A percentile compares a stretch with the other conserved stretches of the same genome.
phyloP scores from a whole-genome alignment of 148 eudicot species.

The Mesembryanthemum crystallinum region DNA sequence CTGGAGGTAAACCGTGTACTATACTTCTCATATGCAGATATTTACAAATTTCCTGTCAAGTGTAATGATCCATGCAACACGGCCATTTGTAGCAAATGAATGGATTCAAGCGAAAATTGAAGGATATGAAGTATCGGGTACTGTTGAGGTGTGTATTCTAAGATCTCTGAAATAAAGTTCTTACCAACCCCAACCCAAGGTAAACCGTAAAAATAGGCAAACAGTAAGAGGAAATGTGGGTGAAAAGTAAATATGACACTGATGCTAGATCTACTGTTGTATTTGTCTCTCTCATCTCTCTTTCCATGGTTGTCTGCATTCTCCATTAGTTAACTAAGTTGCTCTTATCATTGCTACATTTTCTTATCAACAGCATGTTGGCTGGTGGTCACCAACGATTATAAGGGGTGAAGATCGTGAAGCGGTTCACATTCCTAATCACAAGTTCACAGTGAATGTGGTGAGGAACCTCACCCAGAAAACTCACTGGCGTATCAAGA shows the following conservation, averaged over 20 bases:
- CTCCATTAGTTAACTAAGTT: not conserved
- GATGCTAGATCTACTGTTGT: too few relatives aligned
- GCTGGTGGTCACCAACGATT: slow-evolving; percentile 98
- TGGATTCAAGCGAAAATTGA: slow-evolving; percentile 92
- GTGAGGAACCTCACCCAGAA: slow-evolving; percentile 88
- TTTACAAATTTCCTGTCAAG: slow-evolving; percentile 93
- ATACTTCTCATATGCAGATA: slow-evolving; percentile 46
- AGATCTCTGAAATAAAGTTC: not conserved
- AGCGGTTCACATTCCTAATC: slow-evolving; percentile 92
- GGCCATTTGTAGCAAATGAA: slow-evolving; percentile 79
- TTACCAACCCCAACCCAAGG: not conserved
- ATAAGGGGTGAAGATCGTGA: slow-evolving; percentile 95
- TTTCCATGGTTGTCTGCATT: not conserved
- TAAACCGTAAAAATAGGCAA: not conserved
- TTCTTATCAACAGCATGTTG: slow-evolving; percentile 63
- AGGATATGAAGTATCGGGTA: slow-evolving; percentile 94
- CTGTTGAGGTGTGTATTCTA: slow-evolving; percentile 79
- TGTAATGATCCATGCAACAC: slow-evolving; percentile 88
- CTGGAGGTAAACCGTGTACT: slow-evolving; percentile 3
- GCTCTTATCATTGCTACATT: not conserved
- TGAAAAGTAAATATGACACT: too few relatives aligned
- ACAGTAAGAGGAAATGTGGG: not conserved
- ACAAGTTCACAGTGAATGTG: slow-evolving; percentile 86
- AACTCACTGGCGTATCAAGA: slow-evolving; percentile 95
- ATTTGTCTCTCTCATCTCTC: too few relatives aligned